Evolutionary conservation across 2,329 filamentous ascomycete species (phyloP).

Genomic region (Aureobasidium vineae): DNA sequence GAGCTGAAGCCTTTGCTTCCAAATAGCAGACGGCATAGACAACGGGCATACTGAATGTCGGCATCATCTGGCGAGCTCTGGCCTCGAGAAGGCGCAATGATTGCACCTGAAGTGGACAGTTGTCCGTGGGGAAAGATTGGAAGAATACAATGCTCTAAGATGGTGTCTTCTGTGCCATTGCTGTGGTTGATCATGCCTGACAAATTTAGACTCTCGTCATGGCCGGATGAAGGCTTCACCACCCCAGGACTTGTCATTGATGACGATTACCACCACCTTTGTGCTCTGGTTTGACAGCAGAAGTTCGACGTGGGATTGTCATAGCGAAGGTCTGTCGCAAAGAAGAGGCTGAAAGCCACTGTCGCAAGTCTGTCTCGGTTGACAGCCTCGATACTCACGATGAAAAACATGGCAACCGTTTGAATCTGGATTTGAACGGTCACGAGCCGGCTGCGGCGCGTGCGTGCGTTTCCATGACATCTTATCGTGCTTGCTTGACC

Average conservation of each 20-base stretch:
- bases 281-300: neutral
- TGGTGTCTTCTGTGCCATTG: neutral
- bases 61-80: neutral
- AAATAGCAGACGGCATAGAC: neutral
- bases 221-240: neutral
- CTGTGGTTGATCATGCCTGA: neutral
- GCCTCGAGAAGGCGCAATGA: neutral
- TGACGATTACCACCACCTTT: neutral
- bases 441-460: slow-evolving; percentile 7
- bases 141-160: neutral
- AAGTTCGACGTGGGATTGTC: neutral
- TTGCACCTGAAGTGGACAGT: neutral
- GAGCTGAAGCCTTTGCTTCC: neutral
- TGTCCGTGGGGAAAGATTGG: neutral
- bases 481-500: slow-evolving; percentile 4
- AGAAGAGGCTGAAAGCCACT: slow-evolving; percentile 10
- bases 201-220: neutral
- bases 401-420: slow-evolving; percentile 13
- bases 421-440: slow-evolving; percentile 8
- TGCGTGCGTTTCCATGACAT: slow-evolving; percentile 9
- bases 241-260: neutral
- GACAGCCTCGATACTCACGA: slow-evolving; percentile 1
- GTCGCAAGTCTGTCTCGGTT: slow-evolving; percentile 22
- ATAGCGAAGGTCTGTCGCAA: neutral
- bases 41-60: slow-evolving; percentile 4